Base-by-base conservation (phyloP, 345 rosid species). In the Chamaenerion angustifolium region DNA sequence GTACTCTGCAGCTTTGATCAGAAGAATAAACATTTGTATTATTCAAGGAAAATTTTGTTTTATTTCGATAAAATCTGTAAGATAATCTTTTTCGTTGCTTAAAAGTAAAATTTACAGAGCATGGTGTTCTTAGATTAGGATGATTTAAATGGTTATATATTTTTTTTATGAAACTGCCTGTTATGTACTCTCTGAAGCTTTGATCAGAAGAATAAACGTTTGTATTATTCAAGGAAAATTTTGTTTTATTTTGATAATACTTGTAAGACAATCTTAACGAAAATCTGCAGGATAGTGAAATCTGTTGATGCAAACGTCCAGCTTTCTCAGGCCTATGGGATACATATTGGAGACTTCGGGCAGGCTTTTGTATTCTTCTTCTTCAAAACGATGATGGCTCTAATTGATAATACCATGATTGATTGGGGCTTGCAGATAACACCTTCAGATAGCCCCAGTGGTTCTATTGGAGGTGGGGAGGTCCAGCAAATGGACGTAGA, bases 291-390 rank as follows among this genome's bases (percentile, higher is more conserved):
- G 76, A 72, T 80, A 49, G 54, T 74, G 40, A 60, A 68, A 54
- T 75, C 83, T 43, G 68, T 75, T 14, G 75, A 72, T 60, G 70
- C 40, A 41, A 49, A 67, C 17, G 78, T 80, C 51, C 68, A 55
- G 57, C 75, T 80, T 40, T 80, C 78, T 11, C 59, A 48, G 25
- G 70, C 60, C 17, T 72, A 70, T 52, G 64, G 61, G 50, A 60
- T 66, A 59, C 58, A 16, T 37, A 47, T 70, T 52, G 35, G 45
- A 42, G 79, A 75, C 16, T 66, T 68, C 49, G 83, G 81, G 12
- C 79, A 70, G 55, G 62, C 59, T n/a, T 50, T 68, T 31, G 70
- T 80, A 41, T 60, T 77, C 45, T 80, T 64, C 65, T 68, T 80
- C 54, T 74, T 69, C 52, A 68, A 40, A 15, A 40, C 70, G 56